Evolutionary conservation across 805 yeast species (phyloP).

Genomic region (Ogataea populi-albae): DNA sequence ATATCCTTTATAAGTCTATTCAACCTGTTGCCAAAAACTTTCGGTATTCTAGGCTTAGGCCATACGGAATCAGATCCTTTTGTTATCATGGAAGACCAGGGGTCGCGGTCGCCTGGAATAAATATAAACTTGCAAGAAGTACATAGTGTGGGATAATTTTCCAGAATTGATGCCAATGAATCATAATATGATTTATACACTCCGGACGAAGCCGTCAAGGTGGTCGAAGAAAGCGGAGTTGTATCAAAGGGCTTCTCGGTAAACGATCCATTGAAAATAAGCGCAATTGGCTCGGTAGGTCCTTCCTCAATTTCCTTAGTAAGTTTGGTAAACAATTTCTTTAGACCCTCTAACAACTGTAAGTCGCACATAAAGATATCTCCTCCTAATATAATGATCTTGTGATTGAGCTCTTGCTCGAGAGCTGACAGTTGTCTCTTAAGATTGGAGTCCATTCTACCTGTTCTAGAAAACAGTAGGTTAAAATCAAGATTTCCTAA

Average conservation of each 20-base stretch:
- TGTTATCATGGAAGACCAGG: conserved; percentile 77
- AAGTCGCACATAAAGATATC: conserved; percentile 65
- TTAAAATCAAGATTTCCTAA: conserved; percentile 76
- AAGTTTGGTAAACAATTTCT: conserved; percentile 55
- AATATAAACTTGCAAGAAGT: conserved; percentile 58
- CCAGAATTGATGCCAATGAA: conserved; percentile 61
- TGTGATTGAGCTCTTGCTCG: conserved; percentile 61
- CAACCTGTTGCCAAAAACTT: conserved; percentile 65
- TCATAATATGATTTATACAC: conserved; percentile 70
- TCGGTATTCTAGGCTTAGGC: conserved; percentile 77
- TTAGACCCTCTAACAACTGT: conserved; percentile 58
- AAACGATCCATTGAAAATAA: conserved; percentile 85
- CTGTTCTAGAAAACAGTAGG: conserved; percentile 22
- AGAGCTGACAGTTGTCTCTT: conserved; percentile 50
- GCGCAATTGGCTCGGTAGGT: conserved; percentile 50
- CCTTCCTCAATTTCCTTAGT: conserved; percentile 44
- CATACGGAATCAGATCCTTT: conserved; percentile 58
- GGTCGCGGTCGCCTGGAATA: conserved; percentile 89
- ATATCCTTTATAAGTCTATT: conserved; percentile 51
- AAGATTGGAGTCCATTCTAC: conserved; percentile 61
- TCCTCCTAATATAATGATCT: conserved; percentile 69
- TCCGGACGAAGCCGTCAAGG: conserved; percentile 48
- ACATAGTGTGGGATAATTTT: conserved; percentile 54
- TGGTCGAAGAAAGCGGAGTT: conserved; percentile 46
- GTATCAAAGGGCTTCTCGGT: conserved; percentile 60